Conservation (phyloP, 1,284 basidiomycete genomes). For the Mixia osmundae region DNA sequence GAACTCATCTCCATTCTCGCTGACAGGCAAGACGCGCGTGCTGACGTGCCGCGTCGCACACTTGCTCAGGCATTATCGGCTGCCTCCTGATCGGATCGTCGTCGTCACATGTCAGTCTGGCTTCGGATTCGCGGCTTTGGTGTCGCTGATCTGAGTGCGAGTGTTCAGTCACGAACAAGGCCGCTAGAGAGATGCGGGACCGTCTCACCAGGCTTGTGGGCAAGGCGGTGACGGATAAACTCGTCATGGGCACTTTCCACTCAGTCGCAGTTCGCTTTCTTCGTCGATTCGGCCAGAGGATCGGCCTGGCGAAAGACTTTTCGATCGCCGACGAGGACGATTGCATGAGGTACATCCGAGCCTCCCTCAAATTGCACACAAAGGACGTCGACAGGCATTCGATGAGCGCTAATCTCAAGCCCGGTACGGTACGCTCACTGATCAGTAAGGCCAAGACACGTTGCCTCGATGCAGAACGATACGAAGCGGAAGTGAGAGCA, state of each 20-base stretch:
- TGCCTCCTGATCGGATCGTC: constrained; percentile 40
- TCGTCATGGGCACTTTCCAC: constrained; percentile 32
- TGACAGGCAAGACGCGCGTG: constrained; percentile 32
- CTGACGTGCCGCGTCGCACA: constrained; percentile 55
- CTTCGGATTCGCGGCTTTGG: background rate
- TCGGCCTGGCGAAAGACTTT: constrained; percentile 48
- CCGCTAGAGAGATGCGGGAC: constrained; percentile 65
- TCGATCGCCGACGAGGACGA: constrained; percentile 63
- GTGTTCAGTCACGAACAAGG: too few relatives aligned
- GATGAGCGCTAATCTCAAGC: constrained; percentile 28
- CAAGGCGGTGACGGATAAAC: constrained; percentile 31
- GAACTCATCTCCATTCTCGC: background rate
- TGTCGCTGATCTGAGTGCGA: too few relatives aligned
- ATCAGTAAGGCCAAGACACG: constrained; percentile 67
- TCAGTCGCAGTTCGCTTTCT: constrained; percentile 21
- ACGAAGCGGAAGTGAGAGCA: constrained; percentile 6
- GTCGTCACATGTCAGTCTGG: constrained; percentile 38
- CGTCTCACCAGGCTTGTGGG: constrained; percentile 51
- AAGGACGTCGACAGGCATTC: constrained; percentile 30
- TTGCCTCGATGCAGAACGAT: constrained; percentile 30
- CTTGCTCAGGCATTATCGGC: constrained; percentile 33
- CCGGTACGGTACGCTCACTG: constrained; percentile 33
- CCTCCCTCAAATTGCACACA: constrained; percentile 39
- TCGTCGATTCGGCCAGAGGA: constrained; percentile 36
- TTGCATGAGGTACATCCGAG: constrained; percentile 6